A percentile compares a stretch with the other conserved stretches of the same genome.
Evolutionary conservation across 2,329 filamentous ascomycete species (phyloP).

Genomic region (Fusarium aywerte): DNA sequence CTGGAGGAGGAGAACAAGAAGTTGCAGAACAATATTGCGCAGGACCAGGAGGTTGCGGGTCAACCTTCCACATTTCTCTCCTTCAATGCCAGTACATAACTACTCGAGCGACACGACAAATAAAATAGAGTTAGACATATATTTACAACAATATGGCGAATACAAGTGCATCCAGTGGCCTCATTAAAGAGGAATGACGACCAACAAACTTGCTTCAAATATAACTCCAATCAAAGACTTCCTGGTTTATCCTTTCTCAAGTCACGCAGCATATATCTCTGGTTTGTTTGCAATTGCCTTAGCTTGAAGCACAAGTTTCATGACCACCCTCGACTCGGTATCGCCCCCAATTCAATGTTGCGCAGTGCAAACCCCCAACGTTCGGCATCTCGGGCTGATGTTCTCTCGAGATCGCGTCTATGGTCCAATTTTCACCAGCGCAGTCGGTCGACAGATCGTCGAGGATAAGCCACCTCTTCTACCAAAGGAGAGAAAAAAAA

Average conservation of each 20-base stretch:
- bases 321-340: background rate
- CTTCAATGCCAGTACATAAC: conserved; percentile 34
- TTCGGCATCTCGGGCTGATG: conserved; percentile 37
- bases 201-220: no score
- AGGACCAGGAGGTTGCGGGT: conserved; percentile 60
- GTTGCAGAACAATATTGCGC: conserved; percentile 63
- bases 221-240: no score
- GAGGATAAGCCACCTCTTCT: conserved; percentile 36
- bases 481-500: conserved; percentile 42
- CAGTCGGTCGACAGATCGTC: conserved; percentile 33
- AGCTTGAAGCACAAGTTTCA: background rate
- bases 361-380: background rate
- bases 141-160: background rate
- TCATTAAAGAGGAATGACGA: background rate
- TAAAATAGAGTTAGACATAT: background rate
- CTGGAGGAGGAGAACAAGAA: conserved; percentile 61
- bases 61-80: conserved; percentile 53
- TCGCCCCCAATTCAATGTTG: background rate
- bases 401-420: conserved; percentile 29
- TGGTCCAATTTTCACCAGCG: conserved; percentile 40
- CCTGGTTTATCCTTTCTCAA: fast-evolving
- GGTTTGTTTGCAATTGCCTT: no score
- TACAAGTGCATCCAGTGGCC: fast-evolving
- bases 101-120: background rate
- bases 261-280: no score